Percentiles rank a stretch among this genome's conserved stretches.
Evolutionary conservation across 768 basidiomycete genomes (phyloP).

Genomic region (Auricularia sp.): DNA sequence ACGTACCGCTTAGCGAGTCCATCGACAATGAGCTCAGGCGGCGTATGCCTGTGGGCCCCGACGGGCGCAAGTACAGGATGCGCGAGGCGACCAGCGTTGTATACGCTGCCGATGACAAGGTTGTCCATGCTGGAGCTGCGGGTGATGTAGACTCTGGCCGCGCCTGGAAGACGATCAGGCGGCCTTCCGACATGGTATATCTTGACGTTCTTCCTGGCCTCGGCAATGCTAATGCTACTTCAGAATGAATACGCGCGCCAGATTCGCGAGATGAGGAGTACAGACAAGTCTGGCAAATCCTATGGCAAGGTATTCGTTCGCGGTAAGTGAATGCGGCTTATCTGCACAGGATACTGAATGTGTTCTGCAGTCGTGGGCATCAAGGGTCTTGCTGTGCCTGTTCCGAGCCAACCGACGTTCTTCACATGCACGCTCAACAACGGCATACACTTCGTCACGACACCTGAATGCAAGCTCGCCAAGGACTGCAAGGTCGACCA

Average conservation of each 20-base stretch:
- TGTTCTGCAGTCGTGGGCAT: constrained; percentile 56
- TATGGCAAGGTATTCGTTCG: constrained; percentile 93
- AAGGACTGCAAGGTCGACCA: constrained; percentile 63
- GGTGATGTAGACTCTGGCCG: constrained; percentile 74
- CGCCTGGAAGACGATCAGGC: constrained; percentile 80
- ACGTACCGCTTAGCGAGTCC: constrained; percentile 11
- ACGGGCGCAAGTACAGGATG: constrained; percentile 64
- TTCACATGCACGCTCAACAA: constrained; percentile 89
- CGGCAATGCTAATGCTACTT: neutral
- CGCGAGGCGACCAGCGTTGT: constrained; percentile 69
- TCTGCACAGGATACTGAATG: neutral
- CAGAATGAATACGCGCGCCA: constrained; percentile 93
- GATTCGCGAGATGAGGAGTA: constrained; percentile 68
- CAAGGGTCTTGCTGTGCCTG: constrained; percentile 61
- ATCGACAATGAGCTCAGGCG: neutral
- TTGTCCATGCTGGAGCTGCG: constrained; percentile 60
- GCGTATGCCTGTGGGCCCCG: neutral
- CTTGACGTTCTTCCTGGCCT: neutral
- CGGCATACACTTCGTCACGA: constrained; percentile 91
- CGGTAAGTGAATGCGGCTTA: constrained; percentile 36
- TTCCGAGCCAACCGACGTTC: constrained; percentile 65
- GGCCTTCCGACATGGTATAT: constrained; percentile 90
- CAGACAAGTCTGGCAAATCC: constrained; percentile 69
- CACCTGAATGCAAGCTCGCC: constrained; percentile 60
- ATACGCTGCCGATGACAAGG: constrained; percentile 65